phyloP scores from a whole-genome alignment of 192 early-diverging fungal species.

The Rhizoclosmatium globosum region DNA sequence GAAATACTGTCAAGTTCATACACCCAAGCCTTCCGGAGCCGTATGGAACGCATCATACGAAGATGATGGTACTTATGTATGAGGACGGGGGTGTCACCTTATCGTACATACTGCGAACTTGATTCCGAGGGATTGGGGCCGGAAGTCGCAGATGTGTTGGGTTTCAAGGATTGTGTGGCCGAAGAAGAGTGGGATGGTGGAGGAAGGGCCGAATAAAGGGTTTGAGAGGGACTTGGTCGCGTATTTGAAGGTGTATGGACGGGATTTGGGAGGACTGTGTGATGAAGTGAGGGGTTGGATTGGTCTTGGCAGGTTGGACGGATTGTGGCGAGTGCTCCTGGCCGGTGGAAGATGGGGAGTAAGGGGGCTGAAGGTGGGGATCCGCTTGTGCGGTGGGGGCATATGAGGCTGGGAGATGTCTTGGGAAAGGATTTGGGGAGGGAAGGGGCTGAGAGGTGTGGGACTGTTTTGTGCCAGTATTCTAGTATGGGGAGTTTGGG shows the following conservation, averaged over 20 bases:
- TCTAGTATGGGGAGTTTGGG: slow-evolving; percentile 72
- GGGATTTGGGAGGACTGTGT: slow-evolving; percentile 38
- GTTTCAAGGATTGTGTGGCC: slow-evolving; percentile 48
- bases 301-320: slow-evolving; percentile 56
- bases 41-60: slow-evolving; percentile 69
- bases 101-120: slow-evolving; percentile 73
- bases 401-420: slow-evolving; percentile 34
- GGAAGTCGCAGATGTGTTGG: slow-evolving; percentile 70
- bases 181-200: slow-evolving; percentile 35
- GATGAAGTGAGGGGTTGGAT: slow-evolving; percentile 52
- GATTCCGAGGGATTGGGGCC: slow-evolving; percentile 67
- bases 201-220: slow-evolving; percentile 31
- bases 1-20: too few species aligned
- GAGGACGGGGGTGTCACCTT: slow-evolving; percentile 49
- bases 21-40: slow-evolving; percentile 7
- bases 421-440: background rate
- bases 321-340: slow-evolving; percentile 69
- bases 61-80: slow-evolving; percentile 70
- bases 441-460: background rate
- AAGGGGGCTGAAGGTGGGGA: slow-evolving; percentile 66
- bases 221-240: slow-evolving; percentile 66
- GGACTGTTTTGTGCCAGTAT: slow-evolving; percentile 48
- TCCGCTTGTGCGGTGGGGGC: slow-evolving; percentile 41
- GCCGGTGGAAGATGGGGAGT: slow-evolving; percentile 51
- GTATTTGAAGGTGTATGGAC: slow-evolving; percentile 60